A percentile compares a stretch with the other conserved stretches of the same genome.
Evolutionary conservation across 306 rosid species (phyloP).

Genomic region (Vachellia collinsii): DNA sequence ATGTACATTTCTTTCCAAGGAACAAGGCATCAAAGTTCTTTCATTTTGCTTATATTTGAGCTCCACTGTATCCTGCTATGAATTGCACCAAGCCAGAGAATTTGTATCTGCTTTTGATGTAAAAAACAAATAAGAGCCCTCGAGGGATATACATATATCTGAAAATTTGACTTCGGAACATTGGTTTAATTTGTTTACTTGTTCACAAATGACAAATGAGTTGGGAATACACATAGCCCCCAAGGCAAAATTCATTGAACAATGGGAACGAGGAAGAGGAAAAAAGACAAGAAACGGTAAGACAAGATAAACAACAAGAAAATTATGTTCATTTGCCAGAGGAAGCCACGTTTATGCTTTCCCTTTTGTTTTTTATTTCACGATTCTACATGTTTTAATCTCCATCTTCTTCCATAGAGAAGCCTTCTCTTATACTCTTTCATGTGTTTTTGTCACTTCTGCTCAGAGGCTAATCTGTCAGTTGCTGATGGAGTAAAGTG

Average conservation of each 20-base stretch:
- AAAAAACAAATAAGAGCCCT: not conserved
- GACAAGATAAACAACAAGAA: constrained; percentile 11
- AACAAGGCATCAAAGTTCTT: not conserved
- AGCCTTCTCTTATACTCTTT: not conserved
- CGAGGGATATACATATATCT: not conserved
- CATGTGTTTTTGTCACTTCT: not conserved
- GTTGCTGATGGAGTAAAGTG: constrained; percentile 37
- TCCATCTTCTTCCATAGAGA: not conserved
- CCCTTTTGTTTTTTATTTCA: not conserved
- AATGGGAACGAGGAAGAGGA: not conserved
- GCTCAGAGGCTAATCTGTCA: constrained; percentile 20
- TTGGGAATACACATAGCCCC: constrained; percentile 3
- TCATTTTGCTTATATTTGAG: not conserved
- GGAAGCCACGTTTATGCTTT: not conserved
- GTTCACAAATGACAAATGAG: constrained; percentile 5
- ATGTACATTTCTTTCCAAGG: not conserved
- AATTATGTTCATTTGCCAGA: not conserved
- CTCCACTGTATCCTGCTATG: not conserved
- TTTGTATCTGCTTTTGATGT: not conserved
- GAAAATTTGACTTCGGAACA: not conserved
- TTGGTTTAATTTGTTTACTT: not conserved
- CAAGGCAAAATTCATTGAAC: not conserved
- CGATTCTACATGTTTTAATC: not conserved
- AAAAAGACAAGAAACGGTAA: constrained; percentile 21
- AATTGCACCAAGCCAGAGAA: not conserved